A percentile compares a stretch with the other conserved stretches of the same genome.
These are phyloP conservation scores for Corymbia maculata DNA, from an alignment of 345 rosid species.

Conservation along the genomic window DNA sequence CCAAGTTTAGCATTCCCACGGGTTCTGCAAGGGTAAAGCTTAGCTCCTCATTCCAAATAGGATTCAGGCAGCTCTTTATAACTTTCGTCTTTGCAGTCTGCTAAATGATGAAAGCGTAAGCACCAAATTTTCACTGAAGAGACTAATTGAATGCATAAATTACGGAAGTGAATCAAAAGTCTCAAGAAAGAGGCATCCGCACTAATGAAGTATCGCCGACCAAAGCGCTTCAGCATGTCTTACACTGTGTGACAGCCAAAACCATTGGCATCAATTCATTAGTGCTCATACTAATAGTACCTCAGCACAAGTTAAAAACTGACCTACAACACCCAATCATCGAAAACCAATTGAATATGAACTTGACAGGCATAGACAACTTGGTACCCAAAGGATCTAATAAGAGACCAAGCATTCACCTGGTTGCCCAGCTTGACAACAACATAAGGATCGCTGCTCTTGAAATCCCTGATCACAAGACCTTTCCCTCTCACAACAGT, in stretches of 20 bases:
- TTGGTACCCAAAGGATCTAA: not conserved
- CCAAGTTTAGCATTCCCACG: slow-evolving; percentile 50
- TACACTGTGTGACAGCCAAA: not conserved
- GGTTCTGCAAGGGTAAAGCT: slow-evolving; percentile 70
- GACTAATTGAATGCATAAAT: not conserved
- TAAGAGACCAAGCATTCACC: slow-evolving; percentile 19
- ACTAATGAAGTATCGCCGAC: not conserved
- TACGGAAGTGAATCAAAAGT: not conserved
- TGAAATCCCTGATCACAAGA: slow-evolving; percentile 86
- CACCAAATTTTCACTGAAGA: not conserved
- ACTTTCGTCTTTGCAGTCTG: slow-evolving; percentile 92
- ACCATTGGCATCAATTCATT: not conserved
- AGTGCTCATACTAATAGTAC: not conserved
- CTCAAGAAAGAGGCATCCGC: not conserved
- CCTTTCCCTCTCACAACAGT: slow-evolving; percentile 69
- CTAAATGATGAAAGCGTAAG: not conserved
- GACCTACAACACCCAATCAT: not conserved
- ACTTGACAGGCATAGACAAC: not conserved
- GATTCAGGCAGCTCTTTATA: slow-evolving; percentile 85
- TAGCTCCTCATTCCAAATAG: slow-evolving; percentile 93
- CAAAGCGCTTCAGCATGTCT: not conserved
- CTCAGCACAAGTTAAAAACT: not conserved
- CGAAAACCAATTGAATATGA: not conserved
- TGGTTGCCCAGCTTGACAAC: slow-evolving; percentile 76
- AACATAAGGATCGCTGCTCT: slow-evolving; percentile 95